A percentile compares a stretch with the other conserved stretches of the same genome.
Conservation (phyloP, 139 green algal genomes). For the Chlamydomonas asymmetrica region DNA sequence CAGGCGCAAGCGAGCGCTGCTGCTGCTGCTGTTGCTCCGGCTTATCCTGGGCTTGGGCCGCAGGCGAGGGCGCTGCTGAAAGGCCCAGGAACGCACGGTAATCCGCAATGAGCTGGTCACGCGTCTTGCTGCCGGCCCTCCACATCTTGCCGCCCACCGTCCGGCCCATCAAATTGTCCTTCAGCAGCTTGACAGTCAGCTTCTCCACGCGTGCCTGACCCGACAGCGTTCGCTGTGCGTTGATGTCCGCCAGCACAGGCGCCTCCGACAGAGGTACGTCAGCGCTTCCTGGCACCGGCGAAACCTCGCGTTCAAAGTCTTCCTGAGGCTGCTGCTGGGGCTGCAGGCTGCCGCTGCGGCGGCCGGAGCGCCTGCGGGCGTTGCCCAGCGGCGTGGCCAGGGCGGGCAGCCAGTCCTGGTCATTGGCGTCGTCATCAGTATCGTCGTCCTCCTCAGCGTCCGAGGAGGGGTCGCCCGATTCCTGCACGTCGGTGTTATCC, state of each 20-base stretch:
- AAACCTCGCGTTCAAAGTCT: neutral
- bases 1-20: neutral
- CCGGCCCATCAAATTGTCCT: conserved; percentile 20
- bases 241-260: conserved; percentile 10
- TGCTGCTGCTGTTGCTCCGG: neutral
- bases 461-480: too few relatives aligned
- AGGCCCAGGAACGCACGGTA: conserved; percentile 27
- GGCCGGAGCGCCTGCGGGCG: neutral
- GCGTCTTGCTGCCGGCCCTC: conserved; percentile 39
- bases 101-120: conserved; percentile 35
- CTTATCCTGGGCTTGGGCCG: neutral
- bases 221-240: conserved; percentile 11
- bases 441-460: neutral
- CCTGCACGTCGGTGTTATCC: too few relatives aligned
- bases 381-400: conserved; percentile 39
- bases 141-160: conserved; percentile 28
- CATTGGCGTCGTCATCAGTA: conserved; percentile 9
- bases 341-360: neutral
- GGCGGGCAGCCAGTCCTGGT: conserved; percentile 51
- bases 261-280: conserved; percentile 48
- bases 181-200: conserved; percentile 60
- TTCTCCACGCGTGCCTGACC: conserved; percentile 34
- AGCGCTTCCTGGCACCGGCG: conserved; percentile 47
- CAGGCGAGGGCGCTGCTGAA: neutral
- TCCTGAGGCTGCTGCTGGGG: neutral